Percentiles rank a stretch among this genome's conserved stretches.
Evolutionary conservation across 768 basidiomycete genomes (phyloP).

Genomic region (Zangia roseola): DNA sequence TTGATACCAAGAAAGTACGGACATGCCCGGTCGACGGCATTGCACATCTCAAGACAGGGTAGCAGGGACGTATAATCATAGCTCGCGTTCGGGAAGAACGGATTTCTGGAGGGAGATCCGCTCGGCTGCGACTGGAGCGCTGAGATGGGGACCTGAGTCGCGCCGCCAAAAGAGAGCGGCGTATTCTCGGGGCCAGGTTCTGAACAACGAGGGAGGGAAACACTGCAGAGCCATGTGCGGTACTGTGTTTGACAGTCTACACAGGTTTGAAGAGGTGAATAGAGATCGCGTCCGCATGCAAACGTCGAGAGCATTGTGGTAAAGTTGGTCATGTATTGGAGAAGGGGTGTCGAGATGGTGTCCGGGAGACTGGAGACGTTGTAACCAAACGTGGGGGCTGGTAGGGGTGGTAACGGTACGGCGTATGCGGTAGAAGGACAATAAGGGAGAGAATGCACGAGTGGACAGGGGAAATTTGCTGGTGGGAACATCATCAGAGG

Average conservation of each 20-base stretch:
- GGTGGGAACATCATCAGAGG: not conserved
- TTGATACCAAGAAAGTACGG: slow-evolving; percentile 68
- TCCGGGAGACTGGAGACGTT: slow-evolving; percentile 51
- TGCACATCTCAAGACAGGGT: slow-evolving; percentile 81
- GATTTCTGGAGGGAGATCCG: slow-evolving; percentile 42
- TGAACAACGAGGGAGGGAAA: slow-evolving; percentile 72
- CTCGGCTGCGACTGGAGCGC: slow-evolving; percentile 50
- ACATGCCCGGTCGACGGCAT: slow-evolving; percentile 71
- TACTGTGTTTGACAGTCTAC: slow-evolving; percentile 73
- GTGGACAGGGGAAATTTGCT: slow-evolving; percentile 65
- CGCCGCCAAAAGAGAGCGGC: slow-evolving; percentile 19
- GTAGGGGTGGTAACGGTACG: slow-evolving; percentile 59
- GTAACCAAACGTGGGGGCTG: slow-evolving; percentile 42
- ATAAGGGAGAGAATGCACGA: slow-evolving; percentile 69
- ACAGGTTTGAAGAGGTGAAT: slow-evolving; percentile 77
- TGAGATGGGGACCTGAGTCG: slow-evolving; percentile 40
- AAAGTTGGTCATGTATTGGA: slow-evolving; percentile 69
- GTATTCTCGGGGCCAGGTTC: slow-evolving; percentile 43
- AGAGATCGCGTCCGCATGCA: slow-evolving; percentile 77
- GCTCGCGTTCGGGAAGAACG: slow-evolving; percentile 44
- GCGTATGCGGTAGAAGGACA: slow-evolving; percentile 73
- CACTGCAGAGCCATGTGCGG: slow-evolving; percentile 72
- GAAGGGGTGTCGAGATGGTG: slow-evolving; percentile 47
- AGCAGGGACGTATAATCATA: slow-evolving; percentile 58
- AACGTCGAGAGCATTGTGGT: slow-evolving; percentile 68